Percentiles rank a stretch among this genome's conserved stretches.
These are phyloP conservation scores for Alternaria panax DNA, from an alignment of 2,329 filamentous ascomycete species.

Conservation along the genomic window DNA sequence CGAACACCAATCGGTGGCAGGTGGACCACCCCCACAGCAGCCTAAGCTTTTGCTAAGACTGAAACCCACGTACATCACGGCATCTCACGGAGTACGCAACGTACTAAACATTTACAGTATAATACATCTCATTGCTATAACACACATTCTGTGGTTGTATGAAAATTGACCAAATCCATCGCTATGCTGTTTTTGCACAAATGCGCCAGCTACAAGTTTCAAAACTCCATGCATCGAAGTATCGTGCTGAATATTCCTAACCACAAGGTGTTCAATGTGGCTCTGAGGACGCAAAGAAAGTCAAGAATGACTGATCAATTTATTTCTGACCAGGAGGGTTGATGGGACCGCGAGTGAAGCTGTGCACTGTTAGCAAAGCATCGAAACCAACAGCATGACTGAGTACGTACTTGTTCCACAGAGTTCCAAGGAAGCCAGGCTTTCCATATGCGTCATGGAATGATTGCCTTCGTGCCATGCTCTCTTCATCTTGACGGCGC, in stretches of 20 bases:
- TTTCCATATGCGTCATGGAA: constrained; percentile 46
- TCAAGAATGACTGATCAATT: background rate
- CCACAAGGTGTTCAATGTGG: background rate
- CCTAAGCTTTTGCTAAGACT: constrained; percentile 14
- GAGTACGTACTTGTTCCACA: constrained; percentile 46
- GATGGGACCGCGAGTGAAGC: constrained; percentile 45
- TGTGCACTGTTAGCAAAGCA: constrained; percentile 21
- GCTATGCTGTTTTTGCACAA: background rate
- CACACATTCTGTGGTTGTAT: background rate
- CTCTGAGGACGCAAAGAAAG: background rate
- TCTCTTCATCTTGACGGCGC: constrained; percentile 39
- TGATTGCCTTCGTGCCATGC: constrained; percentile 38
- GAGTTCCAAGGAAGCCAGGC: constrained; percentile 39
- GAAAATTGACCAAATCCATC: constrained; percentile 1
- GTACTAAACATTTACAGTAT: background rate
- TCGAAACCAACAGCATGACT: background rate
- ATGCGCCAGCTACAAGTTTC: background rate
- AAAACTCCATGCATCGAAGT: background rate
- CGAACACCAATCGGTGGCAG: constrained; percentile 15
- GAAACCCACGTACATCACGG: background rate
- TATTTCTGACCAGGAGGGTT: background rate
- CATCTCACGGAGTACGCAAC: background rate
- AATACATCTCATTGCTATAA: background rate
- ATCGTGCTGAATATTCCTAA: background rate
- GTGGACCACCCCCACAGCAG: constrained; percentile 19